Percentiles rank a stretch among this genome's conserved stretches.
Evolutionary conservation across 2,329 filamentous ascomycete species (phyloP).

Genomic region (Botrytis fragariae): DNA sequence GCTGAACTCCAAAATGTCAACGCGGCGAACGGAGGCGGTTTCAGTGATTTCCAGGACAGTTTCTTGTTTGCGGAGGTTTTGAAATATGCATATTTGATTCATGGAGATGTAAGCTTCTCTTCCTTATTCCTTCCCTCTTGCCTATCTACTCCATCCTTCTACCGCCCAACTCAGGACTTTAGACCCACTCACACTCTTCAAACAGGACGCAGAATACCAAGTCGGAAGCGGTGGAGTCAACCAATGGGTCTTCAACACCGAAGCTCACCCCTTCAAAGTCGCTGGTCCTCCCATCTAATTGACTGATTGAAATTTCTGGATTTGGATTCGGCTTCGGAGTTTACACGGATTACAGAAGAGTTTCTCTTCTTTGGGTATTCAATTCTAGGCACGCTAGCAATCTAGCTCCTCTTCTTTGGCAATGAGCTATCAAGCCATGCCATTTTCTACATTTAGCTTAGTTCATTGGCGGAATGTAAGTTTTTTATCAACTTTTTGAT

Average conservation of each 20-base stretch:
- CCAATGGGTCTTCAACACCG: constrained; percentile 61
- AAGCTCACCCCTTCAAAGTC: constrained; percentile 60
- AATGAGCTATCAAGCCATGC: not conserved
- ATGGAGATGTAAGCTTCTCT: constrained; percentile 33
- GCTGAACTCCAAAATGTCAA: constrained; percentile 66
- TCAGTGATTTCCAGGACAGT: constrained; percentile 73
- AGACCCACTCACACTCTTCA: constrained; percentile 21
- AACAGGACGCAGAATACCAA: constrained; percentile 49
- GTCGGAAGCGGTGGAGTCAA: constrained; percentile 50
- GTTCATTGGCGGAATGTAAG: not conserved
- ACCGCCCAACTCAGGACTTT: not conserved
- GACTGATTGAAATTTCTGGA: not conserved
- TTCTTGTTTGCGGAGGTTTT: constrained; percentile 86
- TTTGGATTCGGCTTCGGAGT: not conserved
- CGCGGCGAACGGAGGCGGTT: constrained; percentile 55
- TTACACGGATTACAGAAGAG: not conserved
- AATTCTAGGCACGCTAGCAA: not conserved
- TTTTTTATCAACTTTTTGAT: not conserved
- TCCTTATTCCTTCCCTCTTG: no score
- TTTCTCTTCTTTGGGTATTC: not conserved
- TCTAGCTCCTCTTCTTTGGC: not conserved
- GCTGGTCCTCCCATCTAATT: constrained; percentile 32
- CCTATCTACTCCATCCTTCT: no score
- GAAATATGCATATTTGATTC: constrained; percentile 77
- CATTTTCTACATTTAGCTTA: not conserved